Evolutionary conservation across 1,284 basidiomycete genomes (phyloP).

Genomic region (Waitea zeae): DNA sequence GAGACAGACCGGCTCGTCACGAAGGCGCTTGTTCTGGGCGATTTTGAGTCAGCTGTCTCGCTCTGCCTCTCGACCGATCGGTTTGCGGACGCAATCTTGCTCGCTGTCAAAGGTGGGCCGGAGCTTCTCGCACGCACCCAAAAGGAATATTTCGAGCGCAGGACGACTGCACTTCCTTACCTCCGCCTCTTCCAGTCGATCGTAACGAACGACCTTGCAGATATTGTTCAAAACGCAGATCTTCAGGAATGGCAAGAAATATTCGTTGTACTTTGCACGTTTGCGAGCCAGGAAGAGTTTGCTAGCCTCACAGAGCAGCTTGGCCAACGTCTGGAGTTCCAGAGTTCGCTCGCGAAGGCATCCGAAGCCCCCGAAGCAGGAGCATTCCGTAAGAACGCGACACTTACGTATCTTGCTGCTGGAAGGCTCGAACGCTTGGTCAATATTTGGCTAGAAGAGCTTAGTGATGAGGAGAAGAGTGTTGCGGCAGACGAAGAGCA

Average conservation of each 20-base stretch:
- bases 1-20: slow-evolving; percentile 84
- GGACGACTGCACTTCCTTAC: slow-evolving; percentile 68
- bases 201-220: slow-evolving; percentile 81
- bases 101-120: slow-evolving; percentile 82
- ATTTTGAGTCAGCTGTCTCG: slow-evolving; percentile 86
- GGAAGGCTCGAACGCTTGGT: slow-evolving; percentile 81
- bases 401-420: slow-evolving; percentile 84
- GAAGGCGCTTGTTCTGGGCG: slow-evolving; percentile 85
- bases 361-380: slow-evolving; percentile 21
- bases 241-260: slow-evolving; percentile 92
- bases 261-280: slow-evolving; percentile 94
- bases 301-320: slow-evolving; percentile 79
- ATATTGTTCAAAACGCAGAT: slow-evolving; percentile 94
- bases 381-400: slow-evolving; percentile 76
- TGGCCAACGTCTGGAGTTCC: slow-evolving; percentile 80
- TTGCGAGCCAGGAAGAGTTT: slow-evolving; percentile 79
- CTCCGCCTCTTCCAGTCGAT: slow-evolving; percentile 93
- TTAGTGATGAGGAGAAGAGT: slow-evolving; percentile 78
- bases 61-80: slow-evolving; percentile 82
- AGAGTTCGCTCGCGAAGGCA: slow-evolving; percentile 41
- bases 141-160: slow-evolving; percentile 83
- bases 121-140: slow-evolving; percentile 86
- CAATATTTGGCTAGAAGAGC: slow-evolving; percentile 86
- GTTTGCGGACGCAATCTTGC: slow-evolving; percentile 87
- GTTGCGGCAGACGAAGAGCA: slow-evolving; percentile 25